phyloP scores from a whole-genome alignment of 164 flowering plant species.

The Tinospora cordifolia region DNA sequence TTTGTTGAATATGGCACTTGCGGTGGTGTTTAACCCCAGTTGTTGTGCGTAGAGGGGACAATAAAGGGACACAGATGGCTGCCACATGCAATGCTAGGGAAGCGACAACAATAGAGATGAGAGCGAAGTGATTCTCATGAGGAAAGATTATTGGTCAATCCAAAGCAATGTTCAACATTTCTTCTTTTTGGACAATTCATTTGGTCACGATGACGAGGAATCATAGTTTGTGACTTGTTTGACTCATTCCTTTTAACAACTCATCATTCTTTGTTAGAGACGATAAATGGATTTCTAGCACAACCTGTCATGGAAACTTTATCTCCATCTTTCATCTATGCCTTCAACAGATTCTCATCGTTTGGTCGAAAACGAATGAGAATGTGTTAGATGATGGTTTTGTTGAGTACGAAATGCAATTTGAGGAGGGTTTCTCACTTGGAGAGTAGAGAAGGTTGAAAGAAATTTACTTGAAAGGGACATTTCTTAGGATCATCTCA shows the following conservation, averaged over 20 bases:
- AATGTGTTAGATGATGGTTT: slow-evolving; percentile 17
- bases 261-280: not conserved
- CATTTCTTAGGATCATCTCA: no score
- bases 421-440: slow-evolving; percentile 40
- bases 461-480: not conserved
- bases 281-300: slow-evolving; percentile 12
- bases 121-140: no score
- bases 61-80: no score
- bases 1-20: no score
- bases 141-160: not conserved
- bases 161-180: not conserved
- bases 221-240: slow-evolving; percentile 11
- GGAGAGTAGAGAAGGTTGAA: slow-evolving; percentile 53
- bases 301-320: slow-evolving; percentile 14
- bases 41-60: no score
- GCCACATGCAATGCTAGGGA: no score
- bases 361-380: slow-evolving; percentile 24
- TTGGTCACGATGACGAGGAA: not conserved
- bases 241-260: slow-evolving; percentile 26
- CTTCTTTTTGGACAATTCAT: not conserved
- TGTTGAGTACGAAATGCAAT: slow-evolving; percentile 28
- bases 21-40: no score
- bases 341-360: slow-evolving; percentile 12
- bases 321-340: slow-evolving; percentile 20
- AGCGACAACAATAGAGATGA: no score